Base-by-base conservation (phyloP, 768 basidiomycete species). In the Tylopilus plumbeoviolaceoides region DNA sequence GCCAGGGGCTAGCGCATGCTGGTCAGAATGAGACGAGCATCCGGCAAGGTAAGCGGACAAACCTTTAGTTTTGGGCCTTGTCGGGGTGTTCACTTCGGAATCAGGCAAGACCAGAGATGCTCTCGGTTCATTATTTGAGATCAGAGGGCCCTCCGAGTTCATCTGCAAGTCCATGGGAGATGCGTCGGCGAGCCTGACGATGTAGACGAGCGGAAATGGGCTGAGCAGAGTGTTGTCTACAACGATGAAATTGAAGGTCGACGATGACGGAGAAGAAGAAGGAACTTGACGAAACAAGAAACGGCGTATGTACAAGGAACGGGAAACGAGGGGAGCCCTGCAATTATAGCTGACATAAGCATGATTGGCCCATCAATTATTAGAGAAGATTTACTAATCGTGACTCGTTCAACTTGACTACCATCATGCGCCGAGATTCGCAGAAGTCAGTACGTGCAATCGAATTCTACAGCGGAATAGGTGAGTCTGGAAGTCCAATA, bases 381-480 rank as follows among this genome's bases (percentile, higher is more conserved):
- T 12, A 38, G 38, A 38, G 9, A 40, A 27, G 48, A 41, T 42
- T 49, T 31, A 28, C 39, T 7, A 12, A 38, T 38, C n/a, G n/a
- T n/a, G n/a, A n/a, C n/a, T n/a, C n/a, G n/a, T 17, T 36, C 35
- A 7, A 18, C 38, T 38, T 38, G 38, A 38, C 38, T 38, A 18
- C 38, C n/a, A 36, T 50, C n/a, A n/a, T n/a, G n/a, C n/a, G n/a
- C 38, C 45, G 9, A 11, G 56, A 54, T 47, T 39, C 54, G 36
- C 60, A 51, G 11, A 44, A 25, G 38, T 58, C 38, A 6, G 44
- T 64, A 11, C 58, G 60, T 12, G 67, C 64, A n/a, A 48, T 68
- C 51, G 89, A 92, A 68, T 91, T 91, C 62, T 91, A 88, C 70
- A 81, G 82, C 48, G 90, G 90, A 31, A 91, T 91, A 59, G 89